Percentiles rank a stretch among this genome's conserved stretches.
Evolutionary conservation across 1,284 basidiomycete genomes (phyloP).

Genomic region (Cutaneotrichosporon sp.): DNA sequence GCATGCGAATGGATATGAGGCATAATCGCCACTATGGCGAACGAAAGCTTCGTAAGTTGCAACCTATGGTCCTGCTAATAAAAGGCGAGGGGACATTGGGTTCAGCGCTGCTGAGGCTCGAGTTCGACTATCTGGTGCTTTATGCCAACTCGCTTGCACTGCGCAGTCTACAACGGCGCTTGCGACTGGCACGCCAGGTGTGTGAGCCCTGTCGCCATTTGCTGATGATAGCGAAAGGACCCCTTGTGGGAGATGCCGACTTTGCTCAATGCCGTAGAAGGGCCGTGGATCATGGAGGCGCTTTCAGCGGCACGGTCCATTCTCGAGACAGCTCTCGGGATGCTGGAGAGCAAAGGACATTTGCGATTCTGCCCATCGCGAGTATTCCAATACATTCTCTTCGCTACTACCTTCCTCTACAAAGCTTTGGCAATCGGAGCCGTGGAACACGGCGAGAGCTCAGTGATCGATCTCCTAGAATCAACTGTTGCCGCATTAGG

Average conservation of each 20-base stretch:
- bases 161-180: constrained; percentile 10
- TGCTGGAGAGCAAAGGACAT: constrained; percentile 8
- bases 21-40: constrained; percentile 5
- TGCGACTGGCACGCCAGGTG: constrained; percentile 2
- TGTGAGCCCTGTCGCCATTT: too few species aligned
- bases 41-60: constrained; percentile 6
- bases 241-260: constrained; percentile 11
- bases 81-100: constrained; percentile 7
- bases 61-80: background rate
- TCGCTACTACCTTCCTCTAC: constrained; percentile 18
- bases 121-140: constrained; percentile 16
- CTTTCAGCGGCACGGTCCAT: constrained; percentile 11
- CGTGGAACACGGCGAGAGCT: constrained; percentile 13
- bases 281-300: constrained; percentile 17
- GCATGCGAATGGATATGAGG: constrained; percentile 12
- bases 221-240: constrained; percentile 3
- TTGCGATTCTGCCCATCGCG: constrained; percentile 13
- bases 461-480: constrained; percentile 7
- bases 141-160: constrained; percentile 15
- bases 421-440: constrained; percentile 15
- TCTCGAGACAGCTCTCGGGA: constrained; percentile 8
- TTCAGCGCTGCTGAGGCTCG: constrained; percentile 10
- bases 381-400: constrained; percentile 17
- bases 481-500: constrained; percentile 5
- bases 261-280: constrained; percentile 16